phyloP scores from a whole-genome alignment of 805 yeast species.

The Ogataea salicorniae region DNA sequence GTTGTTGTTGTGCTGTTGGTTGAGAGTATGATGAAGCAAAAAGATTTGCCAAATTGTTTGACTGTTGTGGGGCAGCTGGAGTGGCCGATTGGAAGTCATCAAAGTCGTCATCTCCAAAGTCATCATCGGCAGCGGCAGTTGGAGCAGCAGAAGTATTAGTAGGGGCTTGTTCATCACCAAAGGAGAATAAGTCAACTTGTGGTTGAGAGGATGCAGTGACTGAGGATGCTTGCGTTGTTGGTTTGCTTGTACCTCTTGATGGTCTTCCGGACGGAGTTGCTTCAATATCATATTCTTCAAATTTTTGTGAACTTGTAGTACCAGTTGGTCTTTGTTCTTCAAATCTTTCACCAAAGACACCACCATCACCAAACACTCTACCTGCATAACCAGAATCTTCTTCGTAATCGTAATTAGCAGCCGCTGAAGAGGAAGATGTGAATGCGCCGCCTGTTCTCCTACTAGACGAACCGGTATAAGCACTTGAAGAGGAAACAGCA shows the following conservation, averaged over 20 bases:
- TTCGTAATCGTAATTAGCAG: slow-evolving; percentile 41
- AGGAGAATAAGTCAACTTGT: slow-evolving; percentile 46
- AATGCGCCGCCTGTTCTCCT: slow-evolving; percentile 29
- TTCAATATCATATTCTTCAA: slow-evolving; percentile 59
- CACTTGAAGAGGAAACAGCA: slow-evolving; percentile 44
- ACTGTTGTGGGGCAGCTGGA: slow-evolving; percentile 31
- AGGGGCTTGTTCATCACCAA: slow-evolving; percentile 31
- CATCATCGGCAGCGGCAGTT: slow-evolving; percentile 45
- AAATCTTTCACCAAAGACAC: slow-evolving; percentile 61
- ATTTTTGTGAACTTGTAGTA: slow-evolving; percentile 32
- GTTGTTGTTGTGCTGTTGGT: slow-evolving; percentile 17
- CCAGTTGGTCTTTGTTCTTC: slow-evolving; percentile 50
- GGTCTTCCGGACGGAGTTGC: slow-evolving; percentile 20
- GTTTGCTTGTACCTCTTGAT: slow-evolving; percentile 28
- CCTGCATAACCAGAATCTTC: slow-evolving; percentile 36
- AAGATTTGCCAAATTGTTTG: slow-evolving; percentile 30
- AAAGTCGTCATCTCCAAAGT: slow-evolving; percentile 58
- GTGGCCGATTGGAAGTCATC: slow-evolving; percentile 75
- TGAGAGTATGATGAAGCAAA: slow-evolving; percentile 26
- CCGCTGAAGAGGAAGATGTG: slow-evolving; percentile 20
- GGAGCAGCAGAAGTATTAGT: slow-evolving; percentile 18
- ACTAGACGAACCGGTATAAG: slow-evolving; percentile 51
- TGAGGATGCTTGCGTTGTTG: slow-evolving; percentile 33
- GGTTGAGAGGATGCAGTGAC: slow-evolving; percentile 40
- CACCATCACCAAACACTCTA: slow-evolving; percentile 67